Percentiles rank a stretch among this genome's conserved stretches.
Conservation (phyloP, 371 early-diverging fungal genomes). For the Lichtheimia ornata region DNA sequence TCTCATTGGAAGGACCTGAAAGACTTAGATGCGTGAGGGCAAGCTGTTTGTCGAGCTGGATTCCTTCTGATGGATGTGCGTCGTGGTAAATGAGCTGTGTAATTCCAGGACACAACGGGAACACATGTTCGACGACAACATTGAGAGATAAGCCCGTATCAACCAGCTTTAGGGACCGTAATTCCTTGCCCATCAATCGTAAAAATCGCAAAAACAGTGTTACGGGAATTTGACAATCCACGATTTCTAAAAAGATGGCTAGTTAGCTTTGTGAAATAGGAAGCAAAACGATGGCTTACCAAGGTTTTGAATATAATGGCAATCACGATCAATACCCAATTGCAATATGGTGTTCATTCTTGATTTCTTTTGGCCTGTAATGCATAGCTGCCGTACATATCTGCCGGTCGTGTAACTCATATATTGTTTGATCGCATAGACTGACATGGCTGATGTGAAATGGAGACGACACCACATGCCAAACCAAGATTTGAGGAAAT, state of each 20-base stretch:
- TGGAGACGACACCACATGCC: constrained; percentile 44
- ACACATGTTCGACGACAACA: constrained; percentile 7
- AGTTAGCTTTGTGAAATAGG: too few species aligned
- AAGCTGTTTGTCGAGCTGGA: neutral
- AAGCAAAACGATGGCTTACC: constrained; percentile 17
- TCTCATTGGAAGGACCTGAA: neutral
- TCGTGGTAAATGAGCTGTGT: constrained; percentile 23
- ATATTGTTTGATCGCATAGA: constrained; percentile 20
- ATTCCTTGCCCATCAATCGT: constrained; percentile 26
- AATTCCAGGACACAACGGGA: constrained; percentile 14
- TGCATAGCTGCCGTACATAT: constrained; percentile 26
- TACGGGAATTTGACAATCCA: constrained; percentile 16
- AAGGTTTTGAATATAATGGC: constrained; percentile 31
- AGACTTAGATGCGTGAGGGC: neutral
- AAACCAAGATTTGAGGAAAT: constrained; percentile 27
- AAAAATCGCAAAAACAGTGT: constrained; percentile 16
- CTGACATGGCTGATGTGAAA: constrained; percentile 17
- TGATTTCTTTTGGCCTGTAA: constrained; percentile 7
- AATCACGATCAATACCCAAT: constrained; percentile 26
- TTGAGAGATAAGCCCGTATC: constrained; percentile 5
- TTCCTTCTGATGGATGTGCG: constrained; percentile 2
- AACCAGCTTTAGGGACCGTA: constrained; percentile 22
- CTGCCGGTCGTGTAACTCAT: constrained; percentile 26
- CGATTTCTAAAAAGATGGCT: constrained; percentile 19
- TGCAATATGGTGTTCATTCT: constrained; percentile 20